Conservation (phyloP, 495 filamentous ascomycete species). For the Parmelia sp. region DNA sequence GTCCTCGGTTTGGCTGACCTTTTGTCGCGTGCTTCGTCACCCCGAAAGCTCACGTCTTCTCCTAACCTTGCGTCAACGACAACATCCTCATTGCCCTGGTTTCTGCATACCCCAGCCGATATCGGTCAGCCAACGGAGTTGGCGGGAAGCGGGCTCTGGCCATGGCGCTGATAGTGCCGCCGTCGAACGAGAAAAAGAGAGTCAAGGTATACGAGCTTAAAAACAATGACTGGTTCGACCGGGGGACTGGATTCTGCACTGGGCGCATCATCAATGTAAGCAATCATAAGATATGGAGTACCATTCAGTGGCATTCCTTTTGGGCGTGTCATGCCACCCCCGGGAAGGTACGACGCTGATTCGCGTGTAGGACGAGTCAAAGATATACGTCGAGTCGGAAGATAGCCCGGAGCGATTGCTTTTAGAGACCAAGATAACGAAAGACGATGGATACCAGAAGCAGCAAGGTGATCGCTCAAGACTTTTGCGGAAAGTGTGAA, state of each 20-base stretch:
- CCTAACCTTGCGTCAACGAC: not conserved
- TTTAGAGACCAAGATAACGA: conserved; percentile 80
- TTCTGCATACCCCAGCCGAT: not conserved
- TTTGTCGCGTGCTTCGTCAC: conserved; percentile 15
- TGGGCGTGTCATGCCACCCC: not conserved
- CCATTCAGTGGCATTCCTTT: not conserved
- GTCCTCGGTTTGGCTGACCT: not conserved
- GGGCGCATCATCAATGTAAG: conserved; percentile 73
- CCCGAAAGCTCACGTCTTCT: conserved; percentile 1
- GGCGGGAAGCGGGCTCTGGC: conserved; percentile 16
- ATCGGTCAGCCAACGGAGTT: not conserved
- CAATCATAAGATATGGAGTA: conserved; percentile 18
- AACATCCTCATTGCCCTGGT: not conserved
- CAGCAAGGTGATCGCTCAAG: conserved; percentile 62
- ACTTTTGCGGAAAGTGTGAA: conserved; percentile 8
- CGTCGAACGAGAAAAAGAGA: conserved; percentile 82
- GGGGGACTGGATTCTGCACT: conserved; percentile 92
- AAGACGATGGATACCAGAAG: conserved; percentile 96
- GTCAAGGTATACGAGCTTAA: conserved; percentile 98
- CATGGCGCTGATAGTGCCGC: conserved; percentile 86
- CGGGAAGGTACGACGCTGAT: conserved; percentile 17
- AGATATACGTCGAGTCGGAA: conserved; percentile 88
- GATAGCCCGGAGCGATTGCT: conserved; percentile 77
- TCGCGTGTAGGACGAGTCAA: conserved; percentile 61
- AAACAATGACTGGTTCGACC: conserved; percentile 98